Evolutionary conservation across 1,139 yeast genomes (phyloP).

Genomic region (Diutina rugosa): DNA sequence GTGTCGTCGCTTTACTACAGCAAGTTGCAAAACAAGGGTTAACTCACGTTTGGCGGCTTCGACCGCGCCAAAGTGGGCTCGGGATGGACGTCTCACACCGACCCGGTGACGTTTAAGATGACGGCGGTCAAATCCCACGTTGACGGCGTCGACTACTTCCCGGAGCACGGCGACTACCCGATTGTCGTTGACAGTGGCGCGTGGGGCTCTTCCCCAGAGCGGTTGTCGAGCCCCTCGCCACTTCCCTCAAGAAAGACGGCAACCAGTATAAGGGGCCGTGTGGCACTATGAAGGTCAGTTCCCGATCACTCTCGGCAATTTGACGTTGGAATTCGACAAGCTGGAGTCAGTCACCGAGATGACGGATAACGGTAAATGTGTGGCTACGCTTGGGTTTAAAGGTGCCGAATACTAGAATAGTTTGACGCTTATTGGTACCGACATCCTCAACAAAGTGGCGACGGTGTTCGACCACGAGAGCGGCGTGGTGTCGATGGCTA

Average conservation of each 20-base stretch:
- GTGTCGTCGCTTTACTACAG: background rate
- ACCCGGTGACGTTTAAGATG: background rate
- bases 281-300: conserved; percentile 2
- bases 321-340: too few species aligned
- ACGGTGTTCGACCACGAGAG: background rate
- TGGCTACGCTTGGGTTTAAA: too few species aligned
- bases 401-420: too few species aligned
- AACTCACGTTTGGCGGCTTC: conserved; percentile 1
- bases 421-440: background rate
- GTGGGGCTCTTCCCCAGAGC: background rate
- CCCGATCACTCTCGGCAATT: conserved; percentile 2
- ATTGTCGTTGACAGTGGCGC: background rate
- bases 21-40: background rate
- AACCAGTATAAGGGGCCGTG: conserved; percentile 3
- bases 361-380: too few species aligned
- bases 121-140: background rate
- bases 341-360: too few species aligned
- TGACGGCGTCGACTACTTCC: background rate
- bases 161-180: background rate
- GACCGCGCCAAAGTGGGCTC: background rate
- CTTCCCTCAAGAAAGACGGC: background rate
- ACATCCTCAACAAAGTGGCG: background rate
- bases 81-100: background rate
- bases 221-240: background rate
- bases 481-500: background rate